Conservation (phyloP, 148 eudicot genomes). For the Bassia scoparia region DNA sequence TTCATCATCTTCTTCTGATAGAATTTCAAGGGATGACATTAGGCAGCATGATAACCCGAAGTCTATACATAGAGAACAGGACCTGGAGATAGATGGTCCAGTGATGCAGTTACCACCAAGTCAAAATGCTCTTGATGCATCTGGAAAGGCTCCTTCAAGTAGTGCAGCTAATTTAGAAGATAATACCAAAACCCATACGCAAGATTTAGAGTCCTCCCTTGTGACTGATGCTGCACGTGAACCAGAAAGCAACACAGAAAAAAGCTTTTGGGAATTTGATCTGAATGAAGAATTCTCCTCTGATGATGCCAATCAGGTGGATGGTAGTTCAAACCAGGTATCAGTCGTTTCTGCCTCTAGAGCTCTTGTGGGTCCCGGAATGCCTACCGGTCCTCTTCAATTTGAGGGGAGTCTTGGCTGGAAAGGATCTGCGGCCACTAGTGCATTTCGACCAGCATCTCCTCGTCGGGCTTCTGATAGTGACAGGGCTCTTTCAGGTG, state of each 20-base stretch:
- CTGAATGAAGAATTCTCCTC: slow-evolving; percentile 61
- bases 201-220: slow-evolving; percentile 48
- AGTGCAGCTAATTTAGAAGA: slow-evolving; percentile 30
- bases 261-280: slow-evolving; percentile 49
- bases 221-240: slow-evolving; percentile 46
- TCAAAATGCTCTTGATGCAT: slow-evolving; percentile 31
- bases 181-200: slow-evolving; percentile 32
- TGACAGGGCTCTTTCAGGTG: slow-evolving; percentile 39
- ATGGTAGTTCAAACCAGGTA: slow-evolving; percentile 41
- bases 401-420: slow-evolving; percentile 87
- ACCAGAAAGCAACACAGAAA: slow-evolving; percentile 33
- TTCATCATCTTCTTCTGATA: slow-evolving; percentile 41
- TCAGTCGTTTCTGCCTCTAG: slow-evolving; percentile 72
- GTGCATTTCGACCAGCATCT: slow-evolving; percentile 81
- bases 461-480: slow-evolving; percentile 51
- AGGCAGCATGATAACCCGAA: slow-evolving; percentile 39
- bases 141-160: slow-evolving; percentile 23
- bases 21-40: slow-evolving; percentile 31
- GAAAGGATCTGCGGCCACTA: slow-evolving; percentile 95
- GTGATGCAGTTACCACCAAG: slow-evolving; percentile 29
- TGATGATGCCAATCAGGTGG: slow-evolving; percentile 45
- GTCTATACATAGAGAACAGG: slow-evolving; percentile 37
- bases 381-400: slow-evolving; percentile 56
- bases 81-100: slow-evolving; percentile 28
- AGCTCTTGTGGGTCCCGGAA: slow-evolving; percentile 55